A percentile compares a stretch with the other conserved stretches of the same genome.
Conservation (phyloP, 495 filamentous ascomycete genomes). For the Hypoxylon perforatum region DNA sequence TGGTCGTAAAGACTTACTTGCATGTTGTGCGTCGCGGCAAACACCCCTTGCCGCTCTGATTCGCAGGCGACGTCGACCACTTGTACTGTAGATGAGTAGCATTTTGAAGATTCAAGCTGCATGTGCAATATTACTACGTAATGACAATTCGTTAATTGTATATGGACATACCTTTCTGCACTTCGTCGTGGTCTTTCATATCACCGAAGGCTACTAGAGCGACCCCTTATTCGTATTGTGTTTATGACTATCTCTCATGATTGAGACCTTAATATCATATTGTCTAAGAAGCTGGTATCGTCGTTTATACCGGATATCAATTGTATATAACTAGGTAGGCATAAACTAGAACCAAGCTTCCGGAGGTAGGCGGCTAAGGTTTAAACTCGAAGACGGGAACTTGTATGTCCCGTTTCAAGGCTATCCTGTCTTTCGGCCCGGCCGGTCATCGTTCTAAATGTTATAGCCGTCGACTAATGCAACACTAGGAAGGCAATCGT, state of each 20-base stretch:
- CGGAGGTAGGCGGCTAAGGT: too few relatives aligned
- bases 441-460: not conserved
- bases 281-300: not conserved
- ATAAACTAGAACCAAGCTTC: too few relatives aligned
- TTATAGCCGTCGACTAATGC: not conserved
- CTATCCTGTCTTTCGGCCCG: not conserved
- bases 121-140: too few relatives aligned
- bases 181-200: not conserved
- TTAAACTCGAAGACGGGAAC: not conserved
- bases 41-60: not conserved
- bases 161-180: not conserved
- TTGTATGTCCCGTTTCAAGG: not conserved
- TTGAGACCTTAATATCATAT: not conserved
- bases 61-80: not conserved
- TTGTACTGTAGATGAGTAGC: not conserved
- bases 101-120: not conserved
- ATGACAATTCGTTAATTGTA: too few relatives aligned
- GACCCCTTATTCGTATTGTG: not conserved
- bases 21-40: not conserved
- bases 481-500: not conserved
- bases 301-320: not conserved
- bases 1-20: not conserved
- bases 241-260: not conserved
- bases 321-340: too few relatives aligned
- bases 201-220: not conserved